Evolutionary conservation across 805 yeast genomes (phyloP).

Genomic region (Candida silvatica): DNA sequence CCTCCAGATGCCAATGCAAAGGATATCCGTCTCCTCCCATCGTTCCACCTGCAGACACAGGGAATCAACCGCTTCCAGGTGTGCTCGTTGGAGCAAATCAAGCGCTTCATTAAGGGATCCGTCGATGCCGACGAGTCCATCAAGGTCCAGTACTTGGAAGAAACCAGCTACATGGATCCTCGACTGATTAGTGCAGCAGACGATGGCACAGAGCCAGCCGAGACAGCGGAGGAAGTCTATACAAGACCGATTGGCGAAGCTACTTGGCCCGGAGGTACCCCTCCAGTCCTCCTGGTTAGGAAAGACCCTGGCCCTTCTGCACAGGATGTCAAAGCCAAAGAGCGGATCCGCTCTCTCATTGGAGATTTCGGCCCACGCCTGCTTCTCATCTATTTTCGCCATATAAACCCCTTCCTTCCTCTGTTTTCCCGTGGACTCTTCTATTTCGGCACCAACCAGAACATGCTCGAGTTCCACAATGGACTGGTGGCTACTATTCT

Average conservation of each 20-base stretch:
- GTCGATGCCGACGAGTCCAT: slow-evolving; percentile 4
- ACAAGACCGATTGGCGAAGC: neutral
- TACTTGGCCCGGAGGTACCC: neutral
- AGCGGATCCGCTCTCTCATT: slow-evolving; percentile 1
- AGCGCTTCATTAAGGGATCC: slow-evolving; percentile 1
- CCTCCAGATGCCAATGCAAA: neutral
- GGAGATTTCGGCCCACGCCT: slow-evolving; percentile 3
- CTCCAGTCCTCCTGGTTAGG: neutral
- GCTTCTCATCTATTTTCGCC: slow-evolving; percentile 3
- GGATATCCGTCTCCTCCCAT: neutral
- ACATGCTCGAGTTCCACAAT: slow-evolving; percentile 4
- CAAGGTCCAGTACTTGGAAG: slow-evolving; percentile 2
- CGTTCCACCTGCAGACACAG: slow-evolving; percentile 2
- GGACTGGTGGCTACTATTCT: slow-evolving; percentile 4
- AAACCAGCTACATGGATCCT: slow-evolving; percentile 5
- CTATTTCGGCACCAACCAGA: slow-evolving; percentile 6
- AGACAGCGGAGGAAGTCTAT: too few species aligned
- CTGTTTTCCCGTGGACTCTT: slow-evolving; percentile 4
- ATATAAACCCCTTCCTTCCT: slow-evolving; percentile 4
- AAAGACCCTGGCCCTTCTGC: slow-evolving; percentile 4
- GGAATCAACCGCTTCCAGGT: slow-evolving; percentile 2
- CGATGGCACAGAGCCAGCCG: too few species aligned
- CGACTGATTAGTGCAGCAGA: neutral
- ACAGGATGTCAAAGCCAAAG: slow-evolving; percentile 3
- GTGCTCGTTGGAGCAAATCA: slow-evolving; percentile 2